Evolutionary conservation across 345 rosid species (phyloP).

Genomic region (Salix udensis): DNA sequence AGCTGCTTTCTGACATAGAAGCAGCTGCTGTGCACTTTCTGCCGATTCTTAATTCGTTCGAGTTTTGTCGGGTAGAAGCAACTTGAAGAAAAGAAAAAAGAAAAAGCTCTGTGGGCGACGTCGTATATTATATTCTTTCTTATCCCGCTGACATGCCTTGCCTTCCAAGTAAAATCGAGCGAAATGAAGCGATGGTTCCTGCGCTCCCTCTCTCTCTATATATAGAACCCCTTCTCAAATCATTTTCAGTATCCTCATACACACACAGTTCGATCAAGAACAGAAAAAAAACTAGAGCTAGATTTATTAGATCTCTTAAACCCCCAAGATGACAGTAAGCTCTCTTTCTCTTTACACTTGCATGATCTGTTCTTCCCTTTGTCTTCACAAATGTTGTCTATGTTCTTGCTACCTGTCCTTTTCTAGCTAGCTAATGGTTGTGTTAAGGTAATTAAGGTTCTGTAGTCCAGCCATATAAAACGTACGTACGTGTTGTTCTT

Average conservation of each 20-base stretch:
- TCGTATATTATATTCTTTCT: slow-evolving; percentile 12
- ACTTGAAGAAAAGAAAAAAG: slow-evolving; percentile 10
- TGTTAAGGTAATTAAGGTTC: background rate
- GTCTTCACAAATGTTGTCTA: background rate
- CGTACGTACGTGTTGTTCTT: background rate
- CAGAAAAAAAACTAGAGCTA: background rate
- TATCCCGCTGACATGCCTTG: slow-evolving; percentile 1
- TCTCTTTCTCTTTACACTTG: background rate
- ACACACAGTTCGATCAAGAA: background rate
- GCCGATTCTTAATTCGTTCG: background rate
- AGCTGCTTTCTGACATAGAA: background rate
- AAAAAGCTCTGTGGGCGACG: slow-evolving; percentile 4
- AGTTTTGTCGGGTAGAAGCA: slow-evolving; percentile 5
- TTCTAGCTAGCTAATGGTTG: background rate
- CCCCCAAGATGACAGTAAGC: slow-evolving; percentile 9
- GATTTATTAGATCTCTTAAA: background rate
- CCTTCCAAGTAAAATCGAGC: background rate
- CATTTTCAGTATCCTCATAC: background rate
- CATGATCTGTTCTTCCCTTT: background rate
- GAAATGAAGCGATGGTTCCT: background rate
- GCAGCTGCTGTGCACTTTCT: slow-evolving; percentile 27
- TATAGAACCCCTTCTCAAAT: background rate
- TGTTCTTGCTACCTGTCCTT: background rate
- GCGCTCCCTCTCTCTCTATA: slow-evolving; percentile 10
- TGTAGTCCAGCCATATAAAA: background rate